phyloP scores from a whole-genome alignment of 495 filamentous ascomycete genomes.

The Neurospora intermedia region DNA sequence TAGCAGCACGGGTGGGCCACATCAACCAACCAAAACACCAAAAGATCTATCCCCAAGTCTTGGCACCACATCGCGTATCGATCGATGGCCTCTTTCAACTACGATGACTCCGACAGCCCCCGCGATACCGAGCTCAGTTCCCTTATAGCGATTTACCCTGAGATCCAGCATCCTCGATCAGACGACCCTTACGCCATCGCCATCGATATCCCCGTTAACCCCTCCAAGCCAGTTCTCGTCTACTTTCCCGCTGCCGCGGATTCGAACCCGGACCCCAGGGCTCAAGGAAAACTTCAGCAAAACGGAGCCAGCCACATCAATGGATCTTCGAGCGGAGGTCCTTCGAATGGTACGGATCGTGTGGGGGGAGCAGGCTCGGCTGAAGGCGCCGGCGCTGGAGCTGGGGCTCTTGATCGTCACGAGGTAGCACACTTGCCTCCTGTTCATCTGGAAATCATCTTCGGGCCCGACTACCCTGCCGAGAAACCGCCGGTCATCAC shows the following conservation, averaged over 20 bases:
- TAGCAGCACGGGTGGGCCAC: not conserved
- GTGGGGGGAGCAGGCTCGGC: not conserved
- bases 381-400: not conserved
- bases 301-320: constrained; percentile 4
- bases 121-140: constrained; percentile 71
- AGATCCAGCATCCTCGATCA: constrained; percentile 51
- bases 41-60: not conserved
- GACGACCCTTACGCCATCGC: constrained; percentile 51
- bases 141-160: constrained; percentile 83
- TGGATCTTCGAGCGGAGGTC: not conserved
- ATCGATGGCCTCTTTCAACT: constrained; percentile 12
- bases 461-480: constrained; percentile 70
- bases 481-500: constrained; percentile 52
- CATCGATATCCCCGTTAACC: constrained; percentile 64
- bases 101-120: constrained; percentile 44
- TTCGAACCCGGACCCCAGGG: constrained; percentile 11
- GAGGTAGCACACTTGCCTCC: constrained; percentile 67
- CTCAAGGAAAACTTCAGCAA: not conserved
- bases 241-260: constrained; percentile 51
- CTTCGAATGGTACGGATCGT: not conserved
- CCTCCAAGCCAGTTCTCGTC: constrained; percentile 56
- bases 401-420: constrained; percentile 42
- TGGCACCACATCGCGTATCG: not conserved
- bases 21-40: not conserved
- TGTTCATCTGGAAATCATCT: constrained; percentile 52